Evolutionary conservation across 331 rosid species (phyloP), one percentile per base, ranked within the genome.

Genomic region (Phaseolus coccineus): DNA sequence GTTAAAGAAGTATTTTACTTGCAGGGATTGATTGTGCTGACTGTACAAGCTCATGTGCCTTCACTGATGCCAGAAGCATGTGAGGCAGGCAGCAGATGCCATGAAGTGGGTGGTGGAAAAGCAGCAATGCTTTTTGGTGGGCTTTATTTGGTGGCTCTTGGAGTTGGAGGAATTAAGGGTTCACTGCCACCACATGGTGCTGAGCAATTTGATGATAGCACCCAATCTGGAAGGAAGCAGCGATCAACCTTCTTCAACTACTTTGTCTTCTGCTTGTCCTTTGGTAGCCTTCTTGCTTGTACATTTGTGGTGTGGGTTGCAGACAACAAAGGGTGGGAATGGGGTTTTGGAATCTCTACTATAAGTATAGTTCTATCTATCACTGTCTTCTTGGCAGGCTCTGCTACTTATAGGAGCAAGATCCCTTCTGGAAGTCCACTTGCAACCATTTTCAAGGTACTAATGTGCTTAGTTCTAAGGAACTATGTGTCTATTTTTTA

Each of bases 161-260:
- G 99, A n/a, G 92, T 88, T 42, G 99, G 99, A 56, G 99, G 99
- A 14, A 90, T 93, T 15, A 96, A 96, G 52, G 99, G 99, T 12
- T 93, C 97, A 31, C 77, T 96, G 6, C 85, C 99, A 1, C 5
- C 90, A 22, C 99, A 96, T 44, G 99, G 98, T 10, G 99, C 96
- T 4, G 99, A 93, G 85, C 99, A 96, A 78, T 91, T 96, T 63
- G 97, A 96, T 57, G 97, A 87, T 65, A 77, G 63, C 65, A 83
- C 74, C 27, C 80, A 84, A 3, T 79, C 83, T 6, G 98, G 97
- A 51, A 88, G 99, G 79, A 96, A 90, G 78, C 93, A 85, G 8
- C 76, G 91, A 79, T 96, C 99, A 82, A 96, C 97, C 47, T 96
- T 96, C 85, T 96, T 96, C 91, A 96, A 96, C 86, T 96, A 91